Base-by-base conservation (phyloP, 2,329 filamentous ascomycete genomes). In the Arthrocladium fulminans region DNA sequence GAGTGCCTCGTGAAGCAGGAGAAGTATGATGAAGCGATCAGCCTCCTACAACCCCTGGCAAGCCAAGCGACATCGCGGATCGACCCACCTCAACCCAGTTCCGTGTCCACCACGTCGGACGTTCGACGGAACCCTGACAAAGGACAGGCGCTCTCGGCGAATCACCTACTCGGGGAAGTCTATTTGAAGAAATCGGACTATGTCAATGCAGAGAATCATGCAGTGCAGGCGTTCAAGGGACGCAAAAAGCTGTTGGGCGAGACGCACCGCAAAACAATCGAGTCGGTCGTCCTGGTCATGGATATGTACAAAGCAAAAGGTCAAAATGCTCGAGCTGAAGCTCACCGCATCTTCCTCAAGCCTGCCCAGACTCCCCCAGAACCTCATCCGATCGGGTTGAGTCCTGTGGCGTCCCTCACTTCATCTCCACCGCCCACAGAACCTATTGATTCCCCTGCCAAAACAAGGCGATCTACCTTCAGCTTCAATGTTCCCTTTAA, bases 1-100 rank as follows among this genome's bases (percentile, higher is more conserved):
- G 48, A 56, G 10, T 51, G 49, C 8, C 55, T 54, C 25, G 34
- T 52, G 13, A 49, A 53, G 29, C 55, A 57, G 40, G 42, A 57
- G 19, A 57, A 57, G 39, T 49, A 53, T 20, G 54, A 57, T 23
- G 50, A 57, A 17, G 54, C 54, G 9, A 49, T 57, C 12, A 37
- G 23, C 8, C 40, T 56, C 19, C 52, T 57, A n/a, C 24, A 51
- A 40, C 54, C 54, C 5, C 47, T 57, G 9, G 50, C 55, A 7
- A 43, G 48, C 48, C 38, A 49, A 13, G 27, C 39, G 10, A 15
- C 17, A 7, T 47, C 51, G 7, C 27, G 37, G 15, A 8, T 37
- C 5, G 45, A 50, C n/a, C n/a, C 34, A 12, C 44, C 22, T 15
- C 29, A 38, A 15, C 32, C 42, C 7, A 41, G 15, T 1, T 40